These are phyloP conservation scores for Hypomyces perniciosus DNA, from an alignment of 2,329 filamentous ascomycete species.

Conservation along the genomic window DNA sequence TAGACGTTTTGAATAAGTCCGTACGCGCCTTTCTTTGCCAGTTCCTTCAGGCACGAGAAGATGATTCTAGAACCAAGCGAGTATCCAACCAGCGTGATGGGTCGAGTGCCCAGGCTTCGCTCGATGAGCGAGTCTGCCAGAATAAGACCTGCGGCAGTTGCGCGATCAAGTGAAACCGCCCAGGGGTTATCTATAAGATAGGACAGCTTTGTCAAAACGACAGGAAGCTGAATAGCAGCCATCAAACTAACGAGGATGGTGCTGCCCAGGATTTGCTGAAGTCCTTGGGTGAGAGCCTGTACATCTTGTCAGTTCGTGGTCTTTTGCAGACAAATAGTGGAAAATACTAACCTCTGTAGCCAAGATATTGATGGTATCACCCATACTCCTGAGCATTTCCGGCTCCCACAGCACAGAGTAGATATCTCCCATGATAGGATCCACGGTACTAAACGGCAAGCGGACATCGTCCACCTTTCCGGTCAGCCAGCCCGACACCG, in stretches of 20 bases:
- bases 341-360: constrained; percentile 74
- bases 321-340: neutral
- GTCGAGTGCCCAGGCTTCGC: constrained; percentile 81
- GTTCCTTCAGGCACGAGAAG: constrained; percentile 82
- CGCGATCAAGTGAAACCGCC: constrained; percentile 91
- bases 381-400: constrained; percentile 96
- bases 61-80: constrained; percentile 90
- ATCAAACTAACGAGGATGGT: constrained; percentile 86
- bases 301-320: neutral
- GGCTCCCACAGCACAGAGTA: constrained; percentile 98
- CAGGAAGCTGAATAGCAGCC: constrained; percentile 86
- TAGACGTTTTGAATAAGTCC: constrained; percentile 94
- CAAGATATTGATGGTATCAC: constrained; percentile 96
- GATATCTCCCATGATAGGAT: constrained; percentile 96
- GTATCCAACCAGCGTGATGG: constrained; percentile 90
- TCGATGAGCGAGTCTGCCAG: constrained; percentile 91
- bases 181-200: constrained; percentile 98
- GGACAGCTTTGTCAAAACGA: constrained; percentile 86
- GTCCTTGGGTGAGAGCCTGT: constrained; percentile 86
- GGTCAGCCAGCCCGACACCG: constrained; percentile 96
- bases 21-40: constrained; percentile 74
- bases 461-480: constrained; percentile 96
- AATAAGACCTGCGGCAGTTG: constrained; percentile 82
- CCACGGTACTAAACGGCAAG: constrained; percentile 89
- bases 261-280: constrained; percentile 89